These are phyloP conservation scores for Cladorrhinum samala DNA, from an alignment of 495 filamentous ascomycete species.

Conservation along the genomic window DNA sequence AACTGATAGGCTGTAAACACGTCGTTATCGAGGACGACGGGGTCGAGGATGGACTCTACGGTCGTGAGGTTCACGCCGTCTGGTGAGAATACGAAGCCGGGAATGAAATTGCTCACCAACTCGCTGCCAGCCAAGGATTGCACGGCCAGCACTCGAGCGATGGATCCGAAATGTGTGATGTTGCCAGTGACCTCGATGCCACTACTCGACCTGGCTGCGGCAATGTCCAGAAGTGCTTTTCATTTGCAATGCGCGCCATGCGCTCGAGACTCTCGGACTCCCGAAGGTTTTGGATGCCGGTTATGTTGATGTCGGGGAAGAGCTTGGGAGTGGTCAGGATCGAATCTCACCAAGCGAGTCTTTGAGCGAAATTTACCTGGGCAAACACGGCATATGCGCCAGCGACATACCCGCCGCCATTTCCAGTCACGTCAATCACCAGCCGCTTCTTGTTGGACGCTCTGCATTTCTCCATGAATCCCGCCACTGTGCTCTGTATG, in stretches of 20 bases:
- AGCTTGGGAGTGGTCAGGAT: constrained; percentile 12
- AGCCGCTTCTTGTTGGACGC: constrained; percentile 41
- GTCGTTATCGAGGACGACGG: constrained; percentile 26
- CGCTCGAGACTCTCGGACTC: constrained; percentile 19
- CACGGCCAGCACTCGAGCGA: constrained; percentile 6
- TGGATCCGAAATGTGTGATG: not conserved
- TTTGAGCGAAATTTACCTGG: constrained; percentile 19
- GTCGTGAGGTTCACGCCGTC: constrained; percentile 21
- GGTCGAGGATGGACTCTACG: constrained; percentile 20
- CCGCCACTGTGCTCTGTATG: constrained; percentile 34
- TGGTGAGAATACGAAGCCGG: constrained; percentile 17
- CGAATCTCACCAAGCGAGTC: constrained; percentile 1
- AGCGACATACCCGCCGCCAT: constrained; percentile 47
- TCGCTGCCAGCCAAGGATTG: constrained; percentile 7
- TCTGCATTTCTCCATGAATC: constrained; percentile 34
- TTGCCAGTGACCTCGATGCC: not conserved
- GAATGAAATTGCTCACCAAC: constrained; percentile 20
- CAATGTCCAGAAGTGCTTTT: no score
- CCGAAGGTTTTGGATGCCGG: constrained; percentile 29
- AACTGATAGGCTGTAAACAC: constrained; percentile 23
- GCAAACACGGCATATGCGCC: constrained; percentile 40
- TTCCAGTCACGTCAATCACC: constrained; percentile 51
- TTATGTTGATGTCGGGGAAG: constrained; percentile 23
- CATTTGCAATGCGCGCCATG: constrained; percentile 16
- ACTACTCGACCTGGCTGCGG: not conserved